phyloP scores from a whole-genome alignment of 371 early-diverging fungal genomes.

The Rhizomucor pusillus region DNA sequence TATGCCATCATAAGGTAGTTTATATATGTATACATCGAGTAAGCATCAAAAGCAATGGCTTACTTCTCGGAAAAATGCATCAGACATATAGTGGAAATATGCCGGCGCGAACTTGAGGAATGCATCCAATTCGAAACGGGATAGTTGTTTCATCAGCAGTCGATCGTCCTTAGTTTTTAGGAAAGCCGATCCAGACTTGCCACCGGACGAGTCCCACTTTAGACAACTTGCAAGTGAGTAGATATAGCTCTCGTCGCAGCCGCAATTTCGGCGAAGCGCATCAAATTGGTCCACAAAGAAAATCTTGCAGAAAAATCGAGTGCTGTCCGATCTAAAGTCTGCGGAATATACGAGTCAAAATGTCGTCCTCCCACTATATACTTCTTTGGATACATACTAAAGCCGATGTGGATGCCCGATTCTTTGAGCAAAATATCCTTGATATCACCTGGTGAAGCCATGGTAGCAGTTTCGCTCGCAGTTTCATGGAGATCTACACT shows the following conservation, averaged over 20 bases:
- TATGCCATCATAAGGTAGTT: too few relatives aligned
- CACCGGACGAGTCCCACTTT: conserved; percentile 86
- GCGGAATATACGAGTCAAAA: neutral
- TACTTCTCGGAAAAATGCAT: conserved; percentile 81
- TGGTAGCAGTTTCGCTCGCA: neutral
- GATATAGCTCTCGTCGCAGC: conserved; percentile 80
- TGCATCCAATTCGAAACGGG: conserved; percentile 85
- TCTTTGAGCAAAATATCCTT: conserved; percentile 66
- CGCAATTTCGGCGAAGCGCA: conserved; percentile 82
- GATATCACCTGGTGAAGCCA: conserved; percentile 21
- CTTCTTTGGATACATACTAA: conserved; percentile 41
- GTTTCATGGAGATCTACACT: conserved; percentile 4
- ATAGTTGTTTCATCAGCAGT: conserved; percentile 91
- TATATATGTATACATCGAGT: too few relatives aligned
- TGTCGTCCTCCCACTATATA: too few relatives aligned
- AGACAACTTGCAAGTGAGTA: conserved; percentile 86
- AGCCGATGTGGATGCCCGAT: conserved; percentile 70
- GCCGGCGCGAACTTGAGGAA: conserved; percentile 90
- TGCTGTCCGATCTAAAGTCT: conserved; percentile 75
- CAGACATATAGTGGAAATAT: conserved; percentile 92
- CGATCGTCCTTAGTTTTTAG: conserved; percentile 93
- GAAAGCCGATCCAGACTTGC: conserved; percentile 92
- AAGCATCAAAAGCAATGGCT: neutral
- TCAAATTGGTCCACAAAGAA: conserved; percentile 96
- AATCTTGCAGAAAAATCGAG: conserved; percentile 82